Evolutionary conservation across 2,329 filamentous ascomycete species (phyloP).

Genomic region (Chaetomium strumarium): DNA sequence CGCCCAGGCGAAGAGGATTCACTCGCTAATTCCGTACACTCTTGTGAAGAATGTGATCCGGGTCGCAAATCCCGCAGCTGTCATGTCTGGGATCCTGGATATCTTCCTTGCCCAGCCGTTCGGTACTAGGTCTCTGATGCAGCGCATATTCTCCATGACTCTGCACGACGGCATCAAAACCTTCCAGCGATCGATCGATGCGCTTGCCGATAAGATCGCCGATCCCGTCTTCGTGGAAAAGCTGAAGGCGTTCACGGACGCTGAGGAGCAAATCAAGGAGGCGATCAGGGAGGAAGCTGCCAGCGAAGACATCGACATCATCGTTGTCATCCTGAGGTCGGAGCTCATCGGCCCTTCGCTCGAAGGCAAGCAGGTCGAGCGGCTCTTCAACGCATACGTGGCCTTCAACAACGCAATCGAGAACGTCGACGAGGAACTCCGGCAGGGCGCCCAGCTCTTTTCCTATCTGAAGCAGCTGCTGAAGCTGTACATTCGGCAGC

Average conservation of each 20-base stretch:
- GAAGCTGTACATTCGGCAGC: conserved; percentile 83
- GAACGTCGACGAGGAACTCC: conserved; percentile 81
- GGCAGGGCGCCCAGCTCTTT: conserved; percentile 84
- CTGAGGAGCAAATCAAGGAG: conserved; percentile 68
- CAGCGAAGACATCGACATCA: conserved; percentile 70
- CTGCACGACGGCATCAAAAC: conserved; percentile 83
- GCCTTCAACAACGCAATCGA: conserved; percentile 95
- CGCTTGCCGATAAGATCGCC: conserved; percentile 69
- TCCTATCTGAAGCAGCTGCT: conserved; percentile 91
- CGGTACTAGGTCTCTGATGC: conserved; percentile 80
- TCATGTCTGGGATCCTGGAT: conserved; percentile 94
- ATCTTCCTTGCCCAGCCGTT: conserved; percentile 95
- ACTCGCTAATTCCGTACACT: conserved; percentile 88
- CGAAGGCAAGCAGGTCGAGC: conserved; percentile 67
- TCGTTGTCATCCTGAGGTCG: conserved; percentile 78
- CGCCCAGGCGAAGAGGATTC: conserved; percentile 87
- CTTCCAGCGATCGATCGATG: conserved; percentile 82
- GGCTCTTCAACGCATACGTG: conserved; percentile 89
- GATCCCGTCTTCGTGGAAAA: conserved; percentile 75
- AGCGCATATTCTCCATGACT: conserved; percentile 89
- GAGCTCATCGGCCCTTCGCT: conserved; percentile 69
- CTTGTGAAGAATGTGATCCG: conserved; percentile 95
- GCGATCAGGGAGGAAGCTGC: conserved; percentile 67
- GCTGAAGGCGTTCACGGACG: conserved; percentile 70
- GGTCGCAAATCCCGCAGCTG: conserved; percentile 90